These are phyloP conservation scores for Caryopteris hybrid DNA, from an alignment of 305 asterid species.

Conservation along the genomic window DNA sequence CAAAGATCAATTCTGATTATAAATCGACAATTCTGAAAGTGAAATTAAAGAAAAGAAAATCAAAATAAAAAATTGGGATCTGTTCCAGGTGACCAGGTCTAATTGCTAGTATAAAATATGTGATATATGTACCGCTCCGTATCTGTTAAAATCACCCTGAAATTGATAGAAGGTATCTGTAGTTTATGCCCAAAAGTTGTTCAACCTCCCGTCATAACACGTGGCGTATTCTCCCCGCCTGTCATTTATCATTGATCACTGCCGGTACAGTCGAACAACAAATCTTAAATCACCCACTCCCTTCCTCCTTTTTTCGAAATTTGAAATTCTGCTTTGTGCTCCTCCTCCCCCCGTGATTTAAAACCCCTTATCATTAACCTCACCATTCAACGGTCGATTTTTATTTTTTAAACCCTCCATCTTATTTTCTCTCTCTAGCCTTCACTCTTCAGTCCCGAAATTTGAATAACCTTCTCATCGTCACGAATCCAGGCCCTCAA, in stretches of 20 bases:
- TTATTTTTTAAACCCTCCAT: slow-evolving; percentile 14
- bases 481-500: slow-evolving; percentile 9
- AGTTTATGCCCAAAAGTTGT: too few relatives aligned
- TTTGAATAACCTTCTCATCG: slow-evolving; percentile 1
- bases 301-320: slow-evolving; percentile 10
- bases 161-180: too few relatives aligned
- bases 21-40: too few relatives aligned
- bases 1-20: too few relatives aligned
- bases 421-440: slow-evolving; percentile 27
- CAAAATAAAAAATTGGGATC: too few relatives aligned
- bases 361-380: slow-evolving; percentile 18
- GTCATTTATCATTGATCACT: slow-evolving; percentile 20
- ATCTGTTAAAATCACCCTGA: too few relatives aligned
- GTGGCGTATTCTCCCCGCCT: slow-evolving; percentile 7
- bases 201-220: too few relatives aligned
- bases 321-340: slow-evolving; percentile 20
- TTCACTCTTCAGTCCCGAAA: slow-evolving; percentile 7
- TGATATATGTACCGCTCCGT: too few relatives aligned
- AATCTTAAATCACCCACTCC: not conserved
- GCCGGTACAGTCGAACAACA: not conserved
- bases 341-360: slow-evolving; percentile 9
- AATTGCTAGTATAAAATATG: too few relatives aligned
- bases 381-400: slow-evolving; percentile 40
- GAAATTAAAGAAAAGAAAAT: too few relatives aligned
- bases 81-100: too few relatives aligned